phyloP scores from a whole-genome alignment of 176 grass and related monocot species.

The Microstegium vimineum region DNA sequence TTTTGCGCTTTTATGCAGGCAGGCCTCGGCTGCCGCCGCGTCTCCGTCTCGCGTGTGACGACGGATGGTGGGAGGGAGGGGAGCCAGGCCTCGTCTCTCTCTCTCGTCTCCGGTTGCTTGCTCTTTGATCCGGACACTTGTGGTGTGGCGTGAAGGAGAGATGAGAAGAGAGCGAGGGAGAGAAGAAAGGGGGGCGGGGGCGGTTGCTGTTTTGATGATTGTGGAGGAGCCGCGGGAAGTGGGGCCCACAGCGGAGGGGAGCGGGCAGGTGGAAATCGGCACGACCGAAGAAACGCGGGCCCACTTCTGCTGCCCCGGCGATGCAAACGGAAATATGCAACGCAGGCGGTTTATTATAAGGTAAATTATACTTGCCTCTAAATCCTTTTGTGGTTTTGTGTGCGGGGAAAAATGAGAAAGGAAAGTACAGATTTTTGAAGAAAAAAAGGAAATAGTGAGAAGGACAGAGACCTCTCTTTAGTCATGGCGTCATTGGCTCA shows the following conservation, averaged over 20 bases:
- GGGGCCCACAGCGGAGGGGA: not conserved
- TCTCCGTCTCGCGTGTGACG: not conserved
- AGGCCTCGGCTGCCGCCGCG: not conserved
- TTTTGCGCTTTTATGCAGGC: conserved; percentile 25
- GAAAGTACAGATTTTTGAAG: too few species aligned
- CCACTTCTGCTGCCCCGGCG: too few species aligned
- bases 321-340: too few species aligned
- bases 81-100: not conserved
- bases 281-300: not conserved
- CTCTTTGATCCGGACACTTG: conserved; percentile 25
- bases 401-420: too few species aligned
- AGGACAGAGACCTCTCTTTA: not conserved
- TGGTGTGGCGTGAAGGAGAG: conserved; percentile 14
- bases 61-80: not conserved
- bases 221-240: conserved; percentile 30
- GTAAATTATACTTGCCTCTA: too few species aligned
- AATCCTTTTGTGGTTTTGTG: too few species aligned
- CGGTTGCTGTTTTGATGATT: conserved; percentile 26
- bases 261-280: not conserved
- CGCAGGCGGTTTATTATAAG: too few species aligned
- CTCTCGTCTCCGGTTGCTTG: conserved; percentile 13
- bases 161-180: not conserved
- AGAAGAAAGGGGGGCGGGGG: not conserved
- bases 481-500: too few species aligned
- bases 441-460: not conserved